phyloP scores from a whole-genome alignment of 192 early-diverging fungal genomes.

The Coemansia asiatica region DNA sequence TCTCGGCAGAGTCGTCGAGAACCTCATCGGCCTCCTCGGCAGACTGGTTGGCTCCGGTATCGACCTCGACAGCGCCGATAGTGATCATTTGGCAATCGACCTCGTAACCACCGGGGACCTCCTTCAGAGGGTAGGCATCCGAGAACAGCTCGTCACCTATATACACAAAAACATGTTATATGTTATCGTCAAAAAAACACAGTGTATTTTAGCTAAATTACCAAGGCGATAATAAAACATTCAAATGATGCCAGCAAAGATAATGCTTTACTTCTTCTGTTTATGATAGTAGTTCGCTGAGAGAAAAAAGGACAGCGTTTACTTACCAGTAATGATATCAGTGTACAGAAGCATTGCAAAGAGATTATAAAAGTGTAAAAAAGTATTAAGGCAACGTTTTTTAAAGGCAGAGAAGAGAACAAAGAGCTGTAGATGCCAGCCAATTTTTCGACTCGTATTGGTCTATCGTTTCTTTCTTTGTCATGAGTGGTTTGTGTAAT shows the following conservation, averaged over 20 bases:
- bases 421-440: neutral
- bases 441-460: no score
- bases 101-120: conserved; percentile 69
- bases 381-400: neutral
- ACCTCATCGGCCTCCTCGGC: conserved; percentile 72
- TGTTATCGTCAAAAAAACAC: neutral
- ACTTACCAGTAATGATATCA: conserved; percentile 68
- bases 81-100: conserved; percentile 77
- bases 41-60: conserved; percentile 92
- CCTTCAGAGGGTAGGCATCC: conserved; percentile 76
- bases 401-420: neutral
- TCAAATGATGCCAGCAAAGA: no score
- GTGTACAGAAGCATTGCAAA: conserved; percentile 67
- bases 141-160: conserved; percentile 87
- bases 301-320: neutral
- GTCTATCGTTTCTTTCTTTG: no score
- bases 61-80: conserved; percentile 68
- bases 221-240: no score
- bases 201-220: neutral
- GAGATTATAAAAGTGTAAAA: conserved; percentile 12
- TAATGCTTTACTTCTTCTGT: no score
- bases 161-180: neutral
- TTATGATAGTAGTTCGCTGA: no score
- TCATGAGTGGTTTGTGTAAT: no score
- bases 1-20: conserved; percentile 60